Evolutionary conservation across 106 monocot genomes (phyloP).

Genomic region (Alisma plantagoaquatica): DNA sequence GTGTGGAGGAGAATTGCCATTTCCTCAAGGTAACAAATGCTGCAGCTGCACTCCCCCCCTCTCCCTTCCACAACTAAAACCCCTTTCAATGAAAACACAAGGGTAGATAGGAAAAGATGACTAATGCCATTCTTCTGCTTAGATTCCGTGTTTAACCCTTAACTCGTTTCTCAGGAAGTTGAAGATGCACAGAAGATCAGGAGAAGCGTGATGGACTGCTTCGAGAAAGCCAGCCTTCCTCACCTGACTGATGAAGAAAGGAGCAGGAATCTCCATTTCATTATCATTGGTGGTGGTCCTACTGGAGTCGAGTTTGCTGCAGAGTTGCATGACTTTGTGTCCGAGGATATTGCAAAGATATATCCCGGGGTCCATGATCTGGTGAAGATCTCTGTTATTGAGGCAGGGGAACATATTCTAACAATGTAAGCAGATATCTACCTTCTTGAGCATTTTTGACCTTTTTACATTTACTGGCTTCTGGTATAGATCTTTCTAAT

Average conservation of each 20-base stretch:
- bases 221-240: constrained; percentile 70
- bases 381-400: constrained; percentile 74
- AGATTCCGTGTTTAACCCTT: too few relatives aligned
- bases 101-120: too few relatives aligned
- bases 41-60: too few relatives aligned
- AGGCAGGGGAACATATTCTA: constrained; percentile 75
- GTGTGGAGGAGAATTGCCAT: constrained; percentile 77
- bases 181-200: constrained; percentile 85
- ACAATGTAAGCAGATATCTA: constrained; percentile 43
- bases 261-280: constrained; percentile 62
- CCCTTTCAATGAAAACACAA: too few relatives aligned
- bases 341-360: constrained; percentile 59
- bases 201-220: constrained; percentile 67
- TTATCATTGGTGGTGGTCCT: constrained; percentile 84
- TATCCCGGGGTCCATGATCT: constrained; percentile 55
- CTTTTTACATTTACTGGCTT: background rate
- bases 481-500: background rate
- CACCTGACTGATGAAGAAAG: constrained; percentile 62
- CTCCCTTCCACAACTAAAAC: too few relatives aligned
- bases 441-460: background rate
- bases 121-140: too few relatives aligned
- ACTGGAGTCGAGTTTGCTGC: constrained; percentile 94
- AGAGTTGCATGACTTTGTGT: constrained; percentile 75
- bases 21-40: constrained; percentile 94
- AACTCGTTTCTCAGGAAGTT: too few relatives aligned